phyloP scores from a whole-genome alignment of 2,329 filamentous ascomycete species.

The Aspergillus novoparasiticus region DNA sequence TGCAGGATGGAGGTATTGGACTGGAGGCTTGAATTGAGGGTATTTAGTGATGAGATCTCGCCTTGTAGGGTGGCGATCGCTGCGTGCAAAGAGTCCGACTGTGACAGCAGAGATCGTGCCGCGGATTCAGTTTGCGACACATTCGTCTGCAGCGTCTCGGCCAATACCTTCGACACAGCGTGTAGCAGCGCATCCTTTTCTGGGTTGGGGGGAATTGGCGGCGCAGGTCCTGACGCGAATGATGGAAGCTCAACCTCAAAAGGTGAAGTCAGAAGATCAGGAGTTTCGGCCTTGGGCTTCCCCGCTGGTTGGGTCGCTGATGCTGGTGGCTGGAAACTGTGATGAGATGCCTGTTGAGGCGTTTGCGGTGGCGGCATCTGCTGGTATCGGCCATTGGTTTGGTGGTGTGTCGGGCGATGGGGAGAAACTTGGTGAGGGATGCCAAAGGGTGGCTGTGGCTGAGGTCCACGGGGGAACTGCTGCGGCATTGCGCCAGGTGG shows the following conservation, averaged over 20 bases:
- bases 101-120: constrained; percentile 74
- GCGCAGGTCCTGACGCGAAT: constrained; percentile 57
- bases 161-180: constrained; percentile 72
- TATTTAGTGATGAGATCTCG: constrained; percentile 71
- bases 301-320: constrained; percentile 20
- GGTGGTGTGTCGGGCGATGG: constrained; percentile 29
- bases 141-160: constrained; percentile 68
- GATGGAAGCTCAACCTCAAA: constrained; percentile 62
- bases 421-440: constrained; percentile 25
- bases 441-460: constrained; percentile 22
- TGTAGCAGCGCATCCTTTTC: constrained; percentile 86
- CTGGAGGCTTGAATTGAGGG: constrained; percentile 70
- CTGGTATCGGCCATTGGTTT: constrained; percentile 31
- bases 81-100: constrained; percentile 73
- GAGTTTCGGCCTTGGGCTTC: constrained; percentile 41
- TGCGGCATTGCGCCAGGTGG: constrained; percentile 15
- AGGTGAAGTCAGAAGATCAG: constrained; percentile 64
- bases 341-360: constrained; percentile 22
- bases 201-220: constrained; percentile 91
- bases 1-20: constrained; percentile 79
- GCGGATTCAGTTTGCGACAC: constrained; percentile 73
- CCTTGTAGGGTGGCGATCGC: constrained; percentile 70
- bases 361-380: constrained; percentile 24
- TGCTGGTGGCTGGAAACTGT: constrained; percentile 27
- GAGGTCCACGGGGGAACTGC: constrained; percentile 14